Evolutionary conservation across 2,329 filamentous ascomycete species (phyloP), one percentile per base, ranked within the genome.

Genomic region (Fusarium duplospermum): DNA sequence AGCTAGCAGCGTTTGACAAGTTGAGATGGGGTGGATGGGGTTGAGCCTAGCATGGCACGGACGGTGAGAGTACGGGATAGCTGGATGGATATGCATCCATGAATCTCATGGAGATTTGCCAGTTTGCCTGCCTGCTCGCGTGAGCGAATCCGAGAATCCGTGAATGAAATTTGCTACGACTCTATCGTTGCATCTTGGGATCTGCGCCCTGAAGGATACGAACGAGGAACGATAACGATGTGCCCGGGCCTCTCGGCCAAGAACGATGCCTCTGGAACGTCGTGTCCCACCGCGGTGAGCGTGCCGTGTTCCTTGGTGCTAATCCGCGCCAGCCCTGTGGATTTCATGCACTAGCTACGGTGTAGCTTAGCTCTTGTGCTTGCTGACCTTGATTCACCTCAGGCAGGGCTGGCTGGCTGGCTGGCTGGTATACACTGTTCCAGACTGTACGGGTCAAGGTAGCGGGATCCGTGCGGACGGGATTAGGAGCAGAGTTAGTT

Each of bases 261-360:
- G 31, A 18, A 40, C 33, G 61, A 57, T 22, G 24, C 40, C 36
- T 47, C 47, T 45, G 29, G 50, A 33, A 56, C 29, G 52, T 56
- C 22, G 62, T 45, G 70, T 69, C 56, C 62, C 67, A 71, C 50
- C 60, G 59, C 62, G 74, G 72, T 75, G 74, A 76, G 65, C 47
- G 63, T 66, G 56, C 58, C 35, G 40, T 64, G 58, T 58, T 40
- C 68, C 58, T 68, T 58, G 45, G 47, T 50, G 60, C 45, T 11
- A 56, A 56, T 65, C 47, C 24, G n/a, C 40, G 35, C 42, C 52
- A 64, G 58, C 62, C 65, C 64, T 73, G 65, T 58, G 33, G 63
- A 59, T 61, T 61, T 36, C n/a, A 45, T 50, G 59, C 59, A 35
- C 59, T 62, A 47, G 59, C 40, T 47, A 62, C 59, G 40, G 58